Evolutionary conservation across 176 grass and related monocot genomes (phyloP).

Genomic region (Avena sativa): DNA sequence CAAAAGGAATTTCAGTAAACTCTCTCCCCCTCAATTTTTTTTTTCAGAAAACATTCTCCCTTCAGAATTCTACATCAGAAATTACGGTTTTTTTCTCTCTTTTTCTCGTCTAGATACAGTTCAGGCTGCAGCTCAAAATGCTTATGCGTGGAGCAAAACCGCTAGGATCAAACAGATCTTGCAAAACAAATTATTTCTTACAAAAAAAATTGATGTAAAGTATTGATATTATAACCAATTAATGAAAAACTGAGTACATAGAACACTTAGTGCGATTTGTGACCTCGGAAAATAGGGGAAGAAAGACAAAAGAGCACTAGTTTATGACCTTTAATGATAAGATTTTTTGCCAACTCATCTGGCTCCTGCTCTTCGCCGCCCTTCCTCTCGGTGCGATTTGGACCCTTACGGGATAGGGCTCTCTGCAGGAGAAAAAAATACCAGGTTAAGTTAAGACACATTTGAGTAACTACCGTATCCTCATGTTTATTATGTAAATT

Average conservation of each 20-base stretch:
- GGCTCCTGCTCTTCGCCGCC: conserved; percentile 70
- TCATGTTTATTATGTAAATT: conserved; percentile 3
- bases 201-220: neutral
- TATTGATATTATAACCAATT: conserved; percentile 1
- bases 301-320: neutral
- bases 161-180: neutral
- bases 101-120: neutral
- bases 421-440: conserved; percentile 52
- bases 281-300: neutral
- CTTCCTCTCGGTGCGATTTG: conserved; percentile 73
- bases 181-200: neutral
- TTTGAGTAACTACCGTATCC: neutral
- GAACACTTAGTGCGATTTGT: neutral
- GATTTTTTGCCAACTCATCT: conserved; percentile 69
- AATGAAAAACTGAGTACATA: conserved; percentile 10
- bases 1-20: neutral
- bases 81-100: neutral
- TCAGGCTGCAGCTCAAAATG: neutral
- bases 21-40: neutral
- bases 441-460: neutral
- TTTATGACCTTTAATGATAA: conserved; percentile 77
- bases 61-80: neutral
- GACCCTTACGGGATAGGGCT: conserved; percentile 87
- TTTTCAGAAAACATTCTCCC: neutral
- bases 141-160: neutral